phyloP scores from a whole-genome alignment of 441 rosid species.

The Adansonia gregorii region DNA sequence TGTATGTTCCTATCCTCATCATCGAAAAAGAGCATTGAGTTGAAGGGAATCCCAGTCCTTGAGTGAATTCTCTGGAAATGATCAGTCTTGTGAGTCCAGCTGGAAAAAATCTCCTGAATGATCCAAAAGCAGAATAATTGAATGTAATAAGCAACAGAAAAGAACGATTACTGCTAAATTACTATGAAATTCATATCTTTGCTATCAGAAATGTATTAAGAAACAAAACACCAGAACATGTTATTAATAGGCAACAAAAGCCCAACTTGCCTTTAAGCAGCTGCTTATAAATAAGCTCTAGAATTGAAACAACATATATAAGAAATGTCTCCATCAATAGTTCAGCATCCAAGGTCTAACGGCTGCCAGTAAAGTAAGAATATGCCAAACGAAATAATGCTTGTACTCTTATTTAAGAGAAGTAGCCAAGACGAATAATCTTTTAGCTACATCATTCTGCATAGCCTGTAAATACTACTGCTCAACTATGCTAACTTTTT shows the following conservation, averaged over 20 bases:
- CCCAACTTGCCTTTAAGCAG: neutral
- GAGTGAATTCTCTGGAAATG: slow-evolving; percentile 85
- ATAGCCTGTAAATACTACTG: neutral
- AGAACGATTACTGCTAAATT: neutral
- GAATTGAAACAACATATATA: neutral
- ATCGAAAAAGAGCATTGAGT: slow-evolving; percentile 82
- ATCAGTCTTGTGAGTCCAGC: slow-evolving; percentile 83
- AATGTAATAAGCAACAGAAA: slow-evolving; percentile 1
- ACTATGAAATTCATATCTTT: neutral
- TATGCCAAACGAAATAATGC: neutral
- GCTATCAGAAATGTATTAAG: neutral
- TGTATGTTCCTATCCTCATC: slow-evolving; percentile 83
- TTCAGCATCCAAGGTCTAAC: neutral
- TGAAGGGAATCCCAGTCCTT: slow-evolving; percentile 70
- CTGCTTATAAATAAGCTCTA: neutral
- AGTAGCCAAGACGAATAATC: neutral
- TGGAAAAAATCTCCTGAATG: slow-evolving; percentile 77
- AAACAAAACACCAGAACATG: neutral
- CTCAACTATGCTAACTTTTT: no score
- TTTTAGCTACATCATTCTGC: neutral
- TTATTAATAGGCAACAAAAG: neutral
- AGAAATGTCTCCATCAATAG: neutral
- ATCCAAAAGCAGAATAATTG: slow-evolving; percentile 17
- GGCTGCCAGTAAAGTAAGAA: slow-evolving; percentile 5
- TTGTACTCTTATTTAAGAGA: neutral